Evolutionary conservation across 1,139 yeast species (phyloP).

Genomic region (Saccharomyces hybrid): DNA sequence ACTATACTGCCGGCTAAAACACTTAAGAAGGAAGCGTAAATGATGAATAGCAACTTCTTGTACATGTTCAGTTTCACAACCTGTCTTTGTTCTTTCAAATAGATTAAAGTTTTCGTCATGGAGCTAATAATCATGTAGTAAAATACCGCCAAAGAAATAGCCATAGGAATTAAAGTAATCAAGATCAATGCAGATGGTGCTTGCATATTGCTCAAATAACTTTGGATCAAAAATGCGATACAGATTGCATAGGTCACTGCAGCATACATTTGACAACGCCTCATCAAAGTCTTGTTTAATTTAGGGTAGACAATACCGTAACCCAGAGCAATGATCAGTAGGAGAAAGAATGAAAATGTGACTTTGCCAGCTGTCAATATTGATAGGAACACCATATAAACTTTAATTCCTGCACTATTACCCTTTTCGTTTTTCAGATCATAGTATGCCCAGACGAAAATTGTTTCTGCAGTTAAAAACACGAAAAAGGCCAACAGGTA

Average conservation of each 20-base stretch:
- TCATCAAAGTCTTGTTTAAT: conserved; percentile 68
- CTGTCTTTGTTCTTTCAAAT: conserved; percentile 79
- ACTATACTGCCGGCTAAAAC: conserved; percentile 59
- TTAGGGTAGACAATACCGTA: conserved; percentile 90
- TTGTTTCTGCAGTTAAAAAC: conserved; percentile 76
- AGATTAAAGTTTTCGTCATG: conserved; percentile 64
- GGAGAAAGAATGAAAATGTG: conserved; percentile 80
- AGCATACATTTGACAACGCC: conserved; percentile 71
- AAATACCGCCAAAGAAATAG: conserved; percentile 61
- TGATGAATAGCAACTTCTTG: conserved; percentile 64
- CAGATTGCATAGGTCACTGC: conserved; percentile 63
- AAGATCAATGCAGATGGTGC: conserved; percentile 34
- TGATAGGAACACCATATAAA: conserved; percentile 72
- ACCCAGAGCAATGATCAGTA: conserved; percentile 81
- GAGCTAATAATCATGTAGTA: conserved; percentile 71
- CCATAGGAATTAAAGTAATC: conserved; percentile 57
- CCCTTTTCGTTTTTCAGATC: conserved; percentile 69
- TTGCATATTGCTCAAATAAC: conserved; percentile 51
- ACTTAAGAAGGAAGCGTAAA: conserved; percentile 56
- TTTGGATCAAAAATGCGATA: conserved; percentile 58
- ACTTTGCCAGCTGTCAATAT: conserved; percentile 72
- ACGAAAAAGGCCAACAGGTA: conserved; percentile 81
- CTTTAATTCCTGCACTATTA: conserved; percentile 53
- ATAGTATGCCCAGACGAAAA: conserved; percentile 86
- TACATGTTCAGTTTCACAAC: conserved; percentile 85